phyloP scores from a whole-genome alignment of 2,329 filamentous ascomycete genomes.

The Calonectria pauciramosa region DNA sequence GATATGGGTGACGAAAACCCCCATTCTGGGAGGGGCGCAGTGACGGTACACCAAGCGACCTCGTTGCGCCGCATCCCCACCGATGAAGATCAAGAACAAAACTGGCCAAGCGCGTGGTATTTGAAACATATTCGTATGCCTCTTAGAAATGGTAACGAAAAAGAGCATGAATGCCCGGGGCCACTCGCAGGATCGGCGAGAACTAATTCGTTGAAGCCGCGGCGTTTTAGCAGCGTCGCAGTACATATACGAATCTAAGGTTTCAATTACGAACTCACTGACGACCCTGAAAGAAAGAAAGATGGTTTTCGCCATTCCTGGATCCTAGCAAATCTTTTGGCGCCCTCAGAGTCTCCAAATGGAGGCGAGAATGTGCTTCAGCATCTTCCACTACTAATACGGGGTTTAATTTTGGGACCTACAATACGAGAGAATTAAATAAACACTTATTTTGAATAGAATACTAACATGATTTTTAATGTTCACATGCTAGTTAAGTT shows the following conservation, averaged over 20 bases:
- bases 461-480: neutral
- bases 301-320: neutral
- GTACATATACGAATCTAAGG: neutral
- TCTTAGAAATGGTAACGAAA: neutral
- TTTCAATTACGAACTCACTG: neutral
- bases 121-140: neutral
- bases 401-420: neutral
- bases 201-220: neutral
- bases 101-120: neutral
- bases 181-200: neutral
- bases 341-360: neutral
- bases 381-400: neutral
- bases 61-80: neutral
- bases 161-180: neutral
- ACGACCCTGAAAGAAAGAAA: neutral
- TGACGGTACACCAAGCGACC: neutral
- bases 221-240: neutral
- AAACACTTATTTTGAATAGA: neutral
- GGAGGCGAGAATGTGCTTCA: neutral
- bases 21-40: neutral
- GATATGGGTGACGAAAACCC: neutral
- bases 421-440: neutral
- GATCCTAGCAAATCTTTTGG: neutral
- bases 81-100: neutral
- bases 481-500: neutral